phyloP scores from a whole-genome alignment of 108 stramenopile genomes.

The Conticribra weissflogii region DNA sequence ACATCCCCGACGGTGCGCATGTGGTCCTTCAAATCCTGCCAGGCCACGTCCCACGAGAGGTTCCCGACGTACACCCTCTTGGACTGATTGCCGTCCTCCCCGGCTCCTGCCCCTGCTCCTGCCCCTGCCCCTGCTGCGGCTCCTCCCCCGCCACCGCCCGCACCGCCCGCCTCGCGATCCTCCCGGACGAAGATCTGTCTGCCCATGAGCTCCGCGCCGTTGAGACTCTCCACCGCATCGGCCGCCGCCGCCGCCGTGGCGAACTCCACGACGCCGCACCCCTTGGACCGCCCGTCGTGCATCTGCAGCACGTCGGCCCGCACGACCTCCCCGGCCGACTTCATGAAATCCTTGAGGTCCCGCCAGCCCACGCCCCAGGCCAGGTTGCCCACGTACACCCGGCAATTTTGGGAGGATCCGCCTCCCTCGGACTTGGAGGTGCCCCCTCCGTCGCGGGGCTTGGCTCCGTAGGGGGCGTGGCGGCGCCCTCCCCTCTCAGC shows the following conservation, averaged over 20 bases:
- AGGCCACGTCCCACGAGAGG: constrained; percentile 79
- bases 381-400: constrained; percentile 91
- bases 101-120: constrained; percentile 60
- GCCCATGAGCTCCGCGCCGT: constrained; percentile 81
- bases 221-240: constrained; percentile 71
- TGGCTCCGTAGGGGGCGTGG: not conserved
- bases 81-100: constrained; percentile 3
- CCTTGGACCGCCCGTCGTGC: constrained; percentile 78
- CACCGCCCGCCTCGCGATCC: constrained; percentile 80
- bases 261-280: constrained; percentile 94
- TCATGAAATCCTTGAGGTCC: constrained; percentile 95
- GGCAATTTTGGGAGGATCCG: constrained; percentile 2
- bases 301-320: constrained; percentile 53
- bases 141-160: constrained; percentile 26
- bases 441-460: not conserved
- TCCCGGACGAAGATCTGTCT: constrained; percentile 62
- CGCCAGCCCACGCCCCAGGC: constrained; percentile 70
- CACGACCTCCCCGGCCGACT: constrained; percentile 74
- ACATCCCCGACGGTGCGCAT: constrained; percentile 89
- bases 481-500: constrained; percentile 67
- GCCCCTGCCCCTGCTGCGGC: too few relatives aligned
- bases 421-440: constrained; percentile 12
- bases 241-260: constrained; percentile 77
- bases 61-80: constrained; percentile 90
- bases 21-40: constrained; percentile 96